Base-by-base conservation (phyloP, 345 rosid genomes). In the Passiflora organensis region DNA sequence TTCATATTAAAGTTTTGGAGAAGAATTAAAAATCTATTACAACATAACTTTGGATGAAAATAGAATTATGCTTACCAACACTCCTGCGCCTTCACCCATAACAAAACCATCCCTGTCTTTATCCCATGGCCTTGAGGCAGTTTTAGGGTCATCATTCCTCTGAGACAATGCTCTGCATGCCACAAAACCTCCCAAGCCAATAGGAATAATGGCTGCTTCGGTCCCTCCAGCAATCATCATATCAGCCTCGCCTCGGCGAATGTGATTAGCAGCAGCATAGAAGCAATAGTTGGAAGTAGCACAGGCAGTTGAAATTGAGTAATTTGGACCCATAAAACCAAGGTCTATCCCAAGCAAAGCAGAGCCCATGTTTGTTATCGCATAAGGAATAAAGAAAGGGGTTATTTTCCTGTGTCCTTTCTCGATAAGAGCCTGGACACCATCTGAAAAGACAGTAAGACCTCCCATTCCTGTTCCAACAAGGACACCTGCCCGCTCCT, bases 401-500 rank as follows among this genome's bases (percentile, higher is more conserved):
- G 88, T 77, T 39, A 94, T 82, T 72, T 86, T 89, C 75, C 93
- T 69, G 48, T 82, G 78, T 61, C 99, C 97, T 64, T 70, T 89
- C 78, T 94, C 97, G 54, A 89, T 80, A 16, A 94, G 70, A 65
- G 84, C 65, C 71, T 87, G 76, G 72, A 89, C 85, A 37, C 91
- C 97, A 56, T 94, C 95, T 18, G 91, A 89, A 60, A 89, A 84
- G 18, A 82, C 95, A 13, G 90, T 77, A 53, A 93, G 78, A 45
- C 97, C 97, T 56, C 99, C 99, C 99, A 93, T 93, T 45, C 96
- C 99, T 50, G 99, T 86, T 60, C 99, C 99, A 48, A 93, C 97
- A 55, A 94, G 88, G 63, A 94, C 96, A 48, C 99, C 99, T 48
- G 88, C 94, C 55, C 62, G 74, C 73, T 62, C 75, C 74, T 85